These are phyloP conservation scores for Talaromyces nanjingensis DNA, from an alignment of 495 filamentous ascomycete genomes.

Conservation along the genomic window DNA sequence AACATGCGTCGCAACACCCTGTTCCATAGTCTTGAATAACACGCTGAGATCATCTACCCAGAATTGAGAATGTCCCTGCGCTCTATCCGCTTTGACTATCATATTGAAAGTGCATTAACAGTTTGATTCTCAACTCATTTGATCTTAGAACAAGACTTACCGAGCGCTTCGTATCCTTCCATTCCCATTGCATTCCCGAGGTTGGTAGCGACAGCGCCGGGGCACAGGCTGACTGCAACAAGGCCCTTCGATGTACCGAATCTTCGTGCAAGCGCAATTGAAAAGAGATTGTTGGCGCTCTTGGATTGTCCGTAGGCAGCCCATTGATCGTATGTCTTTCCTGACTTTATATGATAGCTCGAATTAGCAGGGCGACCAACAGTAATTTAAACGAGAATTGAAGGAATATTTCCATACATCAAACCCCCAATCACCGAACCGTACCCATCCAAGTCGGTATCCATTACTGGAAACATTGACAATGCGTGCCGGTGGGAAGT, in stretches of 20 bases:
- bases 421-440: slow-evolving; percentile 51
- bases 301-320: slow-evolving; percentile 41
- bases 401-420: slow-evolving; percentile 8
- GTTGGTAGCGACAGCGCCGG: too few species aligned
- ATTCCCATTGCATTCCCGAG: too few species aligned
- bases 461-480: slow-evolving; percentile 28
- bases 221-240: neutral
- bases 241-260: slow-evolving; percentile 11
- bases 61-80: too few species aligned
- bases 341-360: slow-evolving; percentile 14
- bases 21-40: too few species aligned
- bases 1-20: too few species aligned
- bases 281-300: slow-evolving; percentile 25
- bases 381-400: neutral
- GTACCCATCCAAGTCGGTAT: slow-evolving; percentile 32
- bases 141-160: too few species aligned
- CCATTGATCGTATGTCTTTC: slow-evolving; percentile 43
- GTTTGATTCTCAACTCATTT: too few species aligned
- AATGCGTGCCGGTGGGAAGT: slow-evolving; percentile 12
- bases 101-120: too few species aligned
- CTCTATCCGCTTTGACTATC: too few species aligned
- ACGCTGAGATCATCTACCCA: too few species aligned
- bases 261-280: slow-evolving; percentile 35
- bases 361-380: neutral
- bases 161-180: too few species aligned